Evolutionary conservation across 1,139 yeast genomes (phyloP).

Genomic region (Pichia kudriavzevii): DNA sequence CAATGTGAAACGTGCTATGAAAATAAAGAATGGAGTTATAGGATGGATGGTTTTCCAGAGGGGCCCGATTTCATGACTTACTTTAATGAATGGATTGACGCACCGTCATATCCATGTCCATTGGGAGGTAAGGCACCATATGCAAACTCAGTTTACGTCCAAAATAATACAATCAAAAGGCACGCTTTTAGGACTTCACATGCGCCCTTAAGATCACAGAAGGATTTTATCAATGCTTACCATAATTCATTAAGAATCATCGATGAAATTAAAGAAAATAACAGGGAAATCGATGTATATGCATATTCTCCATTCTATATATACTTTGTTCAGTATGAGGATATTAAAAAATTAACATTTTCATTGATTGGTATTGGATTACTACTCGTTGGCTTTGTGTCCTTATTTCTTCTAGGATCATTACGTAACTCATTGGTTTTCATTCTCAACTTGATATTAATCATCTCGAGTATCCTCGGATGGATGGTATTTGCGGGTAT

Average conservation of each 20-base stretch:
- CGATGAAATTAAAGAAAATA: constrained; percentile 40
- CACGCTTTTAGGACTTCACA: constrained; percentile 80
- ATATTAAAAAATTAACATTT: constrained; percentile 53
- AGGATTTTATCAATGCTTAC: constrained; percentile 77
- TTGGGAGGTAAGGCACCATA: constrained; percentile 95
- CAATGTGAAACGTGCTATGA: constrained; percentile 67
- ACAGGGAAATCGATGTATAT: constrained; percentile 52
- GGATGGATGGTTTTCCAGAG: constrained; percentile 81
- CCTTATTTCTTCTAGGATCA: constrained; percentile 56
- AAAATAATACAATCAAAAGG: constrained; percentile 37
- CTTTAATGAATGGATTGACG: constrained; percentile 73
- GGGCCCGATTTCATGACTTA: constrained; percentile 59
- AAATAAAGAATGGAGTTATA: constrained; percentile 55
- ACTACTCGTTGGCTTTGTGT: constrained; percentile 43
- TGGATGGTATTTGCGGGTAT: constrained; percentile 69
- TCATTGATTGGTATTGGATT: constrained; percentile 50
- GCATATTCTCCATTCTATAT: constrained; percentile 92
- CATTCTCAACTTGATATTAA: constrained; percentile 51
- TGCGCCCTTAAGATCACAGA: constrained; percentile 69
- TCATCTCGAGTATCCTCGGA: constrained; percentile 70
- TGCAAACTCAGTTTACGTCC: constrained; percentile 45
- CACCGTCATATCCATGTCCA: constrained; percentile 87
- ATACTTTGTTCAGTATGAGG: constrained; percentile 79
- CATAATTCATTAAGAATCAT: constrained; percentile 66
- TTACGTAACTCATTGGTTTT: constrained; percentile 50